Percentiles rank a stretch among this genome's conserved stretches.
Conservation (phyloP, 345 rosid species). For the Eucalyptus fibrosa region DNA sequence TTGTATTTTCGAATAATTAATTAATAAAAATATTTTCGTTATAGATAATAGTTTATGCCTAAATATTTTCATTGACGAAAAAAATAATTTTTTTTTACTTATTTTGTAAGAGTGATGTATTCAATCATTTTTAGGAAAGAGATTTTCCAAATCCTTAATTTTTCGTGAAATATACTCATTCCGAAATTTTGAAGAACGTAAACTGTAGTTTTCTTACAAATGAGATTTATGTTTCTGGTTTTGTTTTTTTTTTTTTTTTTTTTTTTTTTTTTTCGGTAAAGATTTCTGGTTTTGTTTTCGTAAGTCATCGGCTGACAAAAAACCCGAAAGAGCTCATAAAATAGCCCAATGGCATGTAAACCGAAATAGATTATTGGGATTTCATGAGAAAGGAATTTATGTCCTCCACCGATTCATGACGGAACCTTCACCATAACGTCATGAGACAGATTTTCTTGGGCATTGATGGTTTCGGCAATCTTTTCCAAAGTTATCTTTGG, state of each 20-base stretch:
- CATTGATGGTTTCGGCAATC: neutral
- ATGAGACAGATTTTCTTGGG: neutral
- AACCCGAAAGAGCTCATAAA: neutral
- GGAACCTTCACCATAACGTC: neutral
- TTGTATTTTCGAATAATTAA: neutral
- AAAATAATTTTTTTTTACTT: neutral
- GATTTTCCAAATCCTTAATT: neutral
- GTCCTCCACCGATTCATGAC: neutral
- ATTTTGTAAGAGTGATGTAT: neutral
- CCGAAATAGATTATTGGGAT: neutral
- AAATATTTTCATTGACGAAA: neutral
- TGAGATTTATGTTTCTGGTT: neutral
- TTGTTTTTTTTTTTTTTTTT: too few species aligned
- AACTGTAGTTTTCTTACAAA: neutral
- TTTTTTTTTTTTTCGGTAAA: too few species aligned
- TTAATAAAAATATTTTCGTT: fast-evolving
- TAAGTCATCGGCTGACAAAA: neutral
- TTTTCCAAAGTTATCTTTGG: neutral
- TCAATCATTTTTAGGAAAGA: neutral
- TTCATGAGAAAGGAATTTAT: neutral
- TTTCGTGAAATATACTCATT: neutral
- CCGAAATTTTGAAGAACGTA: neutral
- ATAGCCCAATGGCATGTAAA: neutral
- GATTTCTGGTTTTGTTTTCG: neutral
- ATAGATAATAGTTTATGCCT: fast-evolving